Evolutionary conservation across 805 yeast species (phyloP).

Genomic region (Candida sphagnicola): DNA sequence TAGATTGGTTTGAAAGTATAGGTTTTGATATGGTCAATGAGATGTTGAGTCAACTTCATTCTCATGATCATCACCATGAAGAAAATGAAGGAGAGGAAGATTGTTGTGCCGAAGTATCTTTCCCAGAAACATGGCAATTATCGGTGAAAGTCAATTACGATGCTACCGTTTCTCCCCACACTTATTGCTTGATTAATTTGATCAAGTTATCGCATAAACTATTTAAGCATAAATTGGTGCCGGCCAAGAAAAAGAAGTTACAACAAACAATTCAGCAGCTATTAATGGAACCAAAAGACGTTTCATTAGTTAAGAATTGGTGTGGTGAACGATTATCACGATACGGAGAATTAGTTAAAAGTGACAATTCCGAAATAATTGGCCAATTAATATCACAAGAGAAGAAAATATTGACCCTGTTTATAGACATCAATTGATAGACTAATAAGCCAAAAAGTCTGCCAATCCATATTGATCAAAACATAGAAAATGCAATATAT

Average conservation of each 20-base stretch:
- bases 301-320: conserved; percentile 19
- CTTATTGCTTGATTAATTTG: conserved; percentile 34
- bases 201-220: conserved; percentile 23
- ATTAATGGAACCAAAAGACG: conserved; percentile 13
- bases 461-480: too few relatives aligned
- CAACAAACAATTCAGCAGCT: conserved; percentile 14
- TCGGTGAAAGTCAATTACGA: conserved; percentile 34
- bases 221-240: conserved; percentile 20
- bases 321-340: conserved; percentile 19
- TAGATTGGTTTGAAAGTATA: conserved; percentile 47
- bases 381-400: conserved; percentile 21
- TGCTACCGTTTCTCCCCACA: conserved; percentile 44
- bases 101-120: conserved; percentile 17
- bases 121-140: conserved; percentile 39
- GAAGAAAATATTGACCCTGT: conserved; percentile 18
- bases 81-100: conserved; percentile 14
- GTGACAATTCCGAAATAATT: conserved; percentile 13
- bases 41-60: conserved; percentile 8
- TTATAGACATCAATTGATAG: conserved; percentile 6
- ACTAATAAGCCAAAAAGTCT: neutral
- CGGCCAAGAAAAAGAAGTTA: conserved; percentile 16
- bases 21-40: conserved; percentile 40
- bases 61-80: conserved; percentile 8
- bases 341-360: conserved; percentile 11
- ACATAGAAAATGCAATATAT: too few relatives aligned